Conservation (phyloP, 1,284 basidiomycete genomes). For the Cutaneotrichosporon sp. region DNA sequence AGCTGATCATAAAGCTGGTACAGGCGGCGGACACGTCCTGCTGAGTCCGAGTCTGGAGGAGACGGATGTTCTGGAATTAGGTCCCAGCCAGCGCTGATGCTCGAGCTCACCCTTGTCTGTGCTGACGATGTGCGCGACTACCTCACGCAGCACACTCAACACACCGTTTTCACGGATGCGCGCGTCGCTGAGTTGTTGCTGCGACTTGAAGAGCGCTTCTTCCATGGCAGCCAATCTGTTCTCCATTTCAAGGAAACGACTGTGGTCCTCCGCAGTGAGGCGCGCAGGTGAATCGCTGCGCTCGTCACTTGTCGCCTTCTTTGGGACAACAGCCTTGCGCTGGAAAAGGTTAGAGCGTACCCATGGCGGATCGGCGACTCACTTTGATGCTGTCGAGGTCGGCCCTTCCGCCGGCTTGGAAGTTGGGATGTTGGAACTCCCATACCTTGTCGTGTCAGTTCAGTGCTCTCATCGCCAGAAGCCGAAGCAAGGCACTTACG, state of each 20-base stretch:
- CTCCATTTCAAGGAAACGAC: constrained; percentile 36
- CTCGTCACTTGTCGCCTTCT: constrained; percentile 24
- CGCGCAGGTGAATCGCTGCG: constrained; percentile 35
- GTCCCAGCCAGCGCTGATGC: background rate
- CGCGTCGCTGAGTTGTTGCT: constrained; percentile 30
- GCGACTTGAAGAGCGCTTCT: constrained; percentile 29
- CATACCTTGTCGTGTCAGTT: constrained; percentile 51
- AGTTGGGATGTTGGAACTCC: constrained; percentile 95
- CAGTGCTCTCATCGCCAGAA: background rate
- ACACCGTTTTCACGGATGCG: constrained; percentile 30
- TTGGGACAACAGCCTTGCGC: constrained; percentile 68
- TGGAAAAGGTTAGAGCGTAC: constrained; percentile 8
- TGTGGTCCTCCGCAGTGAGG: constrained; percentile 27
- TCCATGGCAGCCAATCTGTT: constrained; percentile 33
- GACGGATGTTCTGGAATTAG: background rate
- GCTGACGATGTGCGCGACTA: constrained; percentile 31
- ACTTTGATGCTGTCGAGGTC: constrained; percentile 85
- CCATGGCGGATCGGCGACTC: constrained; percentile 2
- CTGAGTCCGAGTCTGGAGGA: constrained; percentile 2
- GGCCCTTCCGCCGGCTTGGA: constrained; percentile 77
- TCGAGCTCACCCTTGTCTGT: constrained; percentile 33
- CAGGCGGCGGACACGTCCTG: constrained; percentile 6
- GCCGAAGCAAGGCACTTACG: constrained; percentile 28
- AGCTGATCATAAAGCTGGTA: constrained; percentile 10
- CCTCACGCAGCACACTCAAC: constrained; percentile 31